phyloP scores from a whole-genome alignment of 1,139 yeast species.

The Magnusiomyces clavatus region DNA sequence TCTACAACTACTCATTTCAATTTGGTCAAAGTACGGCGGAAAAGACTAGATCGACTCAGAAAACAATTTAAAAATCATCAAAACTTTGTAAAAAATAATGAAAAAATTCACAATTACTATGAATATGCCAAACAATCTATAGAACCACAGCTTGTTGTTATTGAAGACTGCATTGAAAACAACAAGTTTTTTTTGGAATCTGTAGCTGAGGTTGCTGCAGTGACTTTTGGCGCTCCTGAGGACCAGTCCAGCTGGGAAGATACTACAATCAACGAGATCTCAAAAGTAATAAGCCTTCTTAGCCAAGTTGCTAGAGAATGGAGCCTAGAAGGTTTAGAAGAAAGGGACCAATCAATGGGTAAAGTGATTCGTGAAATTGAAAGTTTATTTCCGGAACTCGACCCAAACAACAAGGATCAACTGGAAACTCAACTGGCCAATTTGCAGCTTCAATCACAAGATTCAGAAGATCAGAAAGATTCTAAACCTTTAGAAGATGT shows the following conservation, averaged over 20 bases:
- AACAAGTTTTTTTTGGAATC: slow-evolving; percentile 42
- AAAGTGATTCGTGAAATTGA: slow-evolving; percentile 43
- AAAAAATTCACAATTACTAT: slow-evolving; percentile 12
- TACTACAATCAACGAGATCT: slow-evolving; percentile 42
- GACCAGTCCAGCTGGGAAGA: slow-evolving; percentile 42
- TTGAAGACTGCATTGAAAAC: slow-evolving; percentile 41
- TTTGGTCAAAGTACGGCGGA: slow-evolving; percentile 23
- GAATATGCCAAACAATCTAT: slow-evolving; percentile 16
- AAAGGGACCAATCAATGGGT: slow-evolving; percentile 43
- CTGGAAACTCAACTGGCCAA: not conserved
- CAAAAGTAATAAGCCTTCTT: slow-evolving; percentile 54
- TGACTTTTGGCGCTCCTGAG: slow-evolving; percentile 43
- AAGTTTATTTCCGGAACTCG: slow-evolving; percentile 35
- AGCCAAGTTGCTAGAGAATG: slow-evolving; percentile 70
- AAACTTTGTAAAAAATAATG: not conserved
- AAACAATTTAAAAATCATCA: not conserved
- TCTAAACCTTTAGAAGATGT: too few species aligned
- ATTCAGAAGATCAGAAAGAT: too few species aligned
- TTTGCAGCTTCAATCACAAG: not conserved
- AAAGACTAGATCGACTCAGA: slow-evolving; percentile 16
- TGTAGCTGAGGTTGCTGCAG: slow-evolving; percentile 44
- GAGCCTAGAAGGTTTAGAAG: slow-evolving; percentile 54
- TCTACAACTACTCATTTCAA: slow-evolving; percentile 17
- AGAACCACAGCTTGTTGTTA: slow-evolving; percentile 35
- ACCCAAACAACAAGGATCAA: slow-evolving; percentile 12